Base-by-base conservation (phyloP, 2,329 filamentous ascomycete species). In the Phialophora macrospora region DNA sequence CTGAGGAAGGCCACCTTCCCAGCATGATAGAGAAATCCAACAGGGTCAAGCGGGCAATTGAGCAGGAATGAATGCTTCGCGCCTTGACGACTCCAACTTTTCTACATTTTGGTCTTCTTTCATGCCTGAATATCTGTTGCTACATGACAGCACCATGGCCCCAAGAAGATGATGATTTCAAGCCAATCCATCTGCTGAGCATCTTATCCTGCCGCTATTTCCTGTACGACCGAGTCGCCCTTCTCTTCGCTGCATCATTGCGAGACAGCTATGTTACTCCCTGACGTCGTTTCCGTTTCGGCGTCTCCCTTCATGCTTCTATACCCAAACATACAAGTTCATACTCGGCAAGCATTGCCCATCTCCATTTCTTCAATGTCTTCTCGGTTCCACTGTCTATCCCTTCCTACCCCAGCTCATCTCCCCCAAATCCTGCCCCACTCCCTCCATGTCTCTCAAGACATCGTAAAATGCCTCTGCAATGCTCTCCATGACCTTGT, bases 401-500 rank as follows among this genome's bases (percentile, higher is more conserved):
- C 44, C 55, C 59, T 60, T 66, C 32, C 52, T 60, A 14, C 69
- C 69, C 70, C 70, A 72, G 32, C 69, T 71, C 24, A 63, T 54
- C 1, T 57, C 55, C 12, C 46, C 64, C 58, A 72, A 67, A 34
- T 70, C 64, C 65, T 71, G 69, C 32, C 71, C 60, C 56, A 65
- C 63, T 65, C 75, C 69, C 56, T 67, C 48, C 73, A 73, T 74
- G 32, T 74, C 65, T 30, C 69, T 20, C 66, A 75, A 63, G 64
- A 72, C 63, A 2, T 72, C 55, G 46, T 74, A 44, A 69, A 66
- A 54, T 17, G 90, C 87, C 17, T 84, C 81, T 49, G 82, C 82
- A 44, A 96, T 84, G 44, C 83, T 80, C 54, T 80, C 80, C 14
- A 89, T 83, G 14, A 97, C 93, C 72, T 84, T 83, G 72, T 88